Base-by-base conservation (phyloP, 805 yeast species). In the Cyberlindnera euphorbiae region DNA sequence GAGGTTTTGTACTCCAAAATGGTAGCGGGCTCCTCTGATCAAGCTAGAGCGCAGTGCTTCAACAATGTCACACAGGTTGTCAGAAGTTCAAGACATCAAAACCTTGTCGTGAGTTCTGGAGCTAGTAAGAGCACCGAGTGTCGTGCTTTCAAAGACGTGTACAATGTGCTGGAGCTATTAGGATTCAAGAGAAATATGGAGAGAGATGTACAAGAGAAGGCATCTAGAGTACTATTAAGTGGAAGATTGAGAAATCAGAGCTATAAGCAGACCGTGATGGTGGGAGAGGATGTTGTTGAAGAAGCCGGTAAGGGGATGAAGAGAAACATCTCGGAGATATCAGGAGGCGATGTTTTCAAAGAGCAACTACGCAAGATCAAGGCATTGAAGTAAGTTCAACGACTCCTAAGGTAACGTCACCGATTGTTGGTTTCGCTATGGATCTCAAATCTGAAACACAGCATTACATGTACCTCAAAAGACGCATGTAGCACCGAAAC, bases 1-100 rank as follows among this genome's bases (percentile, higher is more conserved):
- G 98, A 93, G 55, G 70, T 93, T 8, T 70, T 76, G 30, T 90
- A 90, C 59, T 56, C 73, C 7, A 65, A 75, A 22, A 66, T 79
- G 28, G 59, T 82, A 25, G 59, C 63, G 5, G 71, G 52, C 24
- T 44, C 55, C 22, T 32, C 39, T 2, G 40, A 36, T 6, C 33
- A 29, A 17, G 55, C 67, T 14, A 68, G 90, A 44, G 69, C 79
- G 27, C 75, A 75, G 36, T 77, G 83, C 43, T 77, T 89, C 26
- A 69, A 79, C 23, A 89, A 87, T 55, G 74, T 79, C 2, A 69
- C 83, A 38, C 79, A 84, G 49, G 70, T 93, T 12, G 70, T 87
- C 9, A 63, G 98, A 44, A 86, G 95, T 10, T 73, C 95, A 0
- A 68, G 98, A 46, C 72, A 77, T 13, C 71, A 87, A 28, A 97